Evolutionary conservation across 2,329 filamentous ascomycete species (phyloP).

Genomic region (Verticillium isaacii): DNA sequence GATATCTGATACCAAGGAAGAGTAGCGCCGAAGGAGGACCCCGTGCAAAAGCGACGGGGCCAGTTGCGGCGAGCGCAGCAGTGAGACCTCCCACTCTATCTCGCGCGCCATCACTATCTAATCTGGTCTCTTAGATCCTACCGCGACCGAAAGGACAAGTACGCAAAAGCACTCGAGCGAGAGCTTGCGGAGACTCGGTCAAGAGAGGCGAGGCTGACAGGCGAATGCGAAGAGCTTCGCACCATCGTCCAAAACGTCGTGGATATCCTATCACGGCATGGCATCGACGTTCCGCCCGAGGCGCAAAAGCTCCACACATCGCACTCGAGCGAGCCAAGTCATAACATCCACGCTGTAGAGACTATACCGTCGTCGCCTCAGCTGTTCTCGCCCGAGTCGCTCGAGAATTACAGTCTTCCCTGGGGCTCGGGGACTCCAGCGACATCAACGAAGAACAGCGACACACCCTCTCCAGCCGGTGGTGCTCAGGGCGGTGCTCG

Average conservation of each 20-base stretch:
- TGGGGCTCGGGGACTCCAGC: background rate
- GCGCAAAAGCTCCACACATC: background rate
- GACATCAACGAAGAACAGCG: background rate
- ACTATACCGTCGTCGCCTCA: background rate
- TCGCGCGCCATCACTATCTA: background rate
- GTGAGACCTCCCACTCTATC: slow-evolving; percentile 7
- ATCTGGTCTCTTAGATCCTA: slow-evolving; percentile 16
- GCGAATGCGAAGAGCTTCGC: slow-evolving; percentile 13
- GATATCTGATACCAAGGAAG: background rate
- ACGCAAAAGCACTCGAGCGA: slow-evolving; percentile 20
- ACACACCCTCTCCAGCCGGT: background rate
- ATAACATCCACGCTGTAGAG: background rate
- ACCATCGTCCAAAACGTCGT: slow-evolving; percentile 12
- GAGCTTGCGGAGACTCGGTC: slow-evolving; percentile 14
- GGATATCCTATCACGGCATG: slow-evolving; percentile 10
- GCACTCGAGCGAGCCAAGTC: background rate
- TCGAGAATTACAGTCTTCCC: background rate
- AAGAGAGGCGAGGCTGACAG: background rate
- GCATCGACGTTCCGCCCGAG: slow-evolving; percentile 4
- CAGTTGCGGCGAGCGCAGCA: slow-evolving; percentile 23
- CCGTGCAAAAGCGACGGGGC: slow-evolving; percentile 17
- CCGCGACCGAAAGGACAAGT: slow-evolving; percentile 22
- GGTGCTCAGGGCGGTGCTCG: background rate
- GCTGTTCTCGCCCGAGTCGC: background rate
- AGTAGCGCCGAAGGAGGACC: slow-evolving; percentile 18